Evolutionary conservation across 768 basidiomycete genomes (phyloP), one percentile per base, ranked within the genome.

Genomic region (Leucosporidium yakuticum): DNA sequence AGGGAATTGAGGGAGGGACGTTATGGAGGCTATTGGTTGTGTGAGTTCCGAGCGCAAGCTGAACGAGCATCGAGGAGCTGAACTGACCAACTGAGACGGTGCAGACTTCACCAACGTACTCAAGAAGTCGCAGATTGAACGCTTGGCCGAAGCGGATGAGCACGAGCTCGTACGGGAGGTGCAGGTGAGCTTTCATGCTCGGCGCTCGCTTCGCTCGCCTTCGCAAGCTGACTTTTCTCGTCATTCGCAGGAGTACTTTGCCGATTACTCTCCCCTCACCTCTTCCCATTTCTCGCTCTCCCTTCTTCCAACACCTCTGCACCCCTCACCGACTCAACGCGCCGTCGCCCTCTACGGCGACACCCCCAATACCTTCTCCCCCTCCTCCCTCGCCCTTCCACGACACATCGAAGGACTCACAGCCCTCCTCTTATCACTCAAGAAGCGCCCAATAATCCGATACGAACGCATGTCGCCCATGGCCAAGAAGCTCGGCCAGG

Each of bases 1-100:
- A 81, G 84, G 64, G 96, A 99, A 77, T 82, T 99, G 44, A 83
- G 83, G 48, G 88, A 91, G 75, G 95, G 94, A 15, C 89, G 89
- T 79, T 99, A 98, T 76, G 93, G 93, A 78, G 92, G 93, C 81
- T 99, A 99, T 81, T 98, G 95, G 83, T 81, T 99, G 77, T 99
- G 95, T 98, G 85, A 88, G 95, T 91, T 82, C 84, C 55, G 50
- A 27, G 14, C 21, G 21, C 25, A 9, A 4, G 25, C n/a, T 9
- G 23, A 51, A 14, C 25, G 50, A 51, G 21, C 23, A 27, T n/a
- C 15, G 2, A 7, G 25, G 59, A 25, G 59, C 39, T 3, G 59
- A 48, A 17, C 21, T 51, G 50, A 27, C 50, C 23, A 14, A 7
- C 25, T 27, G 50, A 23, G 50, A 23, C 19, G 9, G 4, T 51